Percentiles rank a stretch among this genome's conserved stretches.
Evolutionary conservation across 2,329 filamentous ascomycete genomes (phyloP).

Genomic region (Sclerotinia subarctica): DNA sequence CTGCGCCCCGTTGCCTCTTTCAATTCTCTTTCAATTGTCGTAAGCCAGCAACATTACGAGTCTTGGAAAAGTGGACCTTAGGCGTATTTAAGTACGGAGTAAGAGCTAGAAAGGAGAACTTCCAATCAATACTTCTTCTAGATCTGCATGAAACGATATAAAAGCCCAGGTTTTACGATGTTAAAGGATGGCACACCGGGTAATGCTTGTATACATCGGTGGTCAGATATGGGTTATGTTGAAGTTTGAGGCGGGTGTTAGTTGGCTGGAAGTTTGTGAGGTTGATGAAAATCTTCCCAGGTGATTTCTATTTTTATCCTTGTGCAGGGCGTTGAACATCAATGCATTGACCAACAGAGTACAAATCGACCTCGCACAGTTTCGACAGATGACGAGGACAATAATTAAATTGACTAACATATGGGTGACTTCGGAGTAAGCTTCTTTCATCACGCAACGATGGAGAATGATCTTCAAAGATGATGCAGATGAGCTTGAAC

Average conservation of each 20-base stretch:
- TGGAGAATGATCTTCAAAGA: slow-evolving; percentile 15
- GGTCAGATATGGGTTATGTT: neutral
- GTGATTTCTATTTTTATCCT: slow-evolving; percentile 11
- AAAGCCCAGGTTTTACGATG: neutral
- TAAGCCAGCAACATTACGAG: slow-evolving; percentile 21
- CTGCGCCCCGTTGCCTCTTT: slow-evolving; percentile 20
- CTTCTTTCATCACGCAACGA: neutral
- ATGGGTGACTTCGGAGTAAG: no score
- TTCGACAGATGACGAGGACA: slow-evolving; percentile 3
- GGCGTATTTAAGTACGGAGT: slow-evolving; percentile 17
- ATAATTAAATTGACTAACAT: neutral
- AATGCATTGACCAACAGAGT: slow-evolving; percentile 1
- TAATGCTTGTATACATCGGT: slow-evolving; percentile 10
- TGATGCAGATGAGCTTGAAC: neutral
- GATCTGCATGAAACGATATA: slow-evolving; percentile 8
- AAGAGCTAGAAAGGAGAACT: slow-evolving; percentile 14
- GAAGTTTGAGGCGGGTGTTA: slow-evolving; percentile 17
- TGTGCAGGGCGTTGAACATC: neutral
- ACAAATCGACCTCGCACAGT: neutral
- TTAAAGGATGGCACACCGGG: neutral
- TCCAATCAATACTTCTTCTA: slow-evolving; percentile 10
- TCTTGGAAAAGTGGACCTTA: slow-evolving; percentile 22
- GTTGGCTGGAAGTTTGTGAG: neutral
- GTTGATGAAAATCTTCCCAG: slow-evolving; percentile 2
- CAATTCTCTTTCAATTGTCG: slow-evolving; percentile 8